Percentiles rank a stretch among this genome's conserved stretches.
Conservation (phyloP, 306 rosid genomes). For the Purshia tridentata region DNA sequence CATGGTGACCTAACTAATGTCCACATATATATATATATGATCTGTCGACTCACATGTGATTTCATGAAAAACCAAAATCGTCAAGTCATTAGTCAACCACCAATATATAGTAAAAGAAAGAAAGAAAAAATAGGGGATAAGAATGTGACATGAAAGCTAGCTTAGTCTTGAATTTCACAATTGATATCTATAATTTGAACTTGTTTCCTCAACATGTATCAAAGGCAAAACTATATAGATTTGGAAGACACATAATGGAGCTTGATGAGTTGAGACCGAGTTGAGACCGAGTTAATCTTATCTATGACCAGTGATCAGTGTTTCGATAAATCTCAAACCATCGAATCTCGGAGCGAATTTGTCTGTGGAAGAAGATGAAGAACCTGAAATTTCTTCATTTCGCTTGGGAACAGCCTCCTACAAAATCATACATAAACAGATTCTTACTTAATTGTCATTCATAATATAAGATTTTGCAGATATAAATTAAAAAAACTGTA, state of each 20-base stretch:
- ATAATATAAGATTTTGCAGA: too few species aligned
- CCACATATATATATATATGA: too few species aligned
- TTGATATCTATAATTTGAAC: background rate
- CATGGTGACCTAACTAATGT: too few species aligned
- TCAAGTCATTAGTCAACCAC: background rate
- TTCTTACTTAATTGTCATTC: background rate
- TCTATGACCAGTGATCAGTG: constrained; percentile 52
- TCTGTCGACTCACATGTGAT: background rate
- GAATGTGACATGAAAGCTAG: background rate
- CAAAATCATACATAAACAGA: background rate
- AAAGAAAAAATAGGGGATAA: background rate
- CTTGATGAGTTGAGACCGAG: background rate
- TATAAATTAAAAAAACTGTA: background rate
- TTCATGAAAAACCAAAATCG: background rate
- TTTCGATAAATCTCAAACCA: constrained; percentile 57
- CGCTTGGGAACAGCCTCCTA: constrained; percentile 27
- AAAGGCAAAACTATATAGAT: background rate
- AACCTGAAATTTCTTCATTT: constrained; percentile 23
- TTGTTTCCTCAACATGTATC: background rate
- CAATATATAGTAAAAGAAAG: too few species aligned
- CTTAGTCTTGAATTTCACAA: background rate
- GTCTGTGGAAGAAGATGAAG: constrained; percentile 25
- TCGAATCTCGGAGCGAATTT: constrained; percentile 49
- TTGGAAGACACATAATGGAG: background rate
- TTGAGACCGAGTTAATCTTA: background rate